Percentiles rank a stretch among this genome's conserved stretches.
These are phyloP conservation scores for Pachysolen tannophilus DNA, from an alignment of 805 yeast species.

Conservation along the genomic window DNA sequence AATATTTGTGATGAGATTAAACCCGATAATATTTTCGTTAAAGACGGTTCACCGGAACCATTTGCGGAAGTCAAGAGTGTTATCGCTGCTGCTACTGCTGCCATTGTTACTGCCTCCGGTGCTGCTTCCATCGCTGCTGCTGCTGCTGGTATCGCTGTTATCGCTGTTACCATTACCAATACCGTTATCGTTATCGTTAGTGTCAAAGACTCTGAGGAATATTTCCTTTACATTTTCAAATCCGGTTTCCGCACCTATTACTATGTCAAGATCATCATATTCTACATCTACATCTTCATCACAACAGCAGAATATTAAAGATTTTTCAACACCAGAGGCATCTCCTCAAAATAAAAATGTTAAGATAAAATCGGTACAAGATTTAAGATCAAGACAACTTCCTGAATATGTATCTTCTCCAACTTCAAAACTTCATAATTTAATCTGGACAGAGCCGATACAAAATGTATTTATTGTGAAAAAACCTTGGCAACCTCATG, in stretches of 20 bases:
- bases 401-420: conserved; percentile 51
- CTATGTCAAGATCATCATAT: conserved; percentile 4
- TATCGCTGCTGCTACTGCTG: conserved; percentile 22
- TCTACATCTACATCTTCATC: no score
- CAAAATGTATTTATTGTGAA: conserved; percentile 74
- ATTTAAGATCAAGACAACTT: conserved; percentile 9
- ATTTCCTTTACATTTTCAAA: no score
- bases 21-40: conserved; percentile 6
- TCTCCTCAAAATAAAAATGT: conserved; percentile 7
- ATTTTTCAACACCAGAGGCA: not conserved
- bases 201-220: no score
- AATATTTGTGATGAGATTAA: conserved; percentile 45
- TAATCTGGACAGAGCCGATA: conserved; percentile 68
- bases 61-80: no score
- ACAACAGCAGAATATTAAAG: not conserved
- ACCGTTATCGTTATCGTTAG: no score
- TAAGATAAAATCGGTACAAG: conserved; percentile 7
- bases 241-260: conserved; percentile 1
- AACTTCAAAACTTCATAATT: conserved; percentile 50
- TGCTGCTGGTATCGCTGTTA: conserved; percentile 13
- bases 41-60: conserved; percentile 8
- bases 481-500: conserved; percentile 71
- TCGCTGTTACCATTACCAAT: conserved; percentile 7
- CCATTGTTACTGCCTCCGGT: no score
- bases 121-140: conserved; percentile 16